Conservation (phyloP, 495 filamentous ascomycete genomes). For the Tuber indicum region DNA sequence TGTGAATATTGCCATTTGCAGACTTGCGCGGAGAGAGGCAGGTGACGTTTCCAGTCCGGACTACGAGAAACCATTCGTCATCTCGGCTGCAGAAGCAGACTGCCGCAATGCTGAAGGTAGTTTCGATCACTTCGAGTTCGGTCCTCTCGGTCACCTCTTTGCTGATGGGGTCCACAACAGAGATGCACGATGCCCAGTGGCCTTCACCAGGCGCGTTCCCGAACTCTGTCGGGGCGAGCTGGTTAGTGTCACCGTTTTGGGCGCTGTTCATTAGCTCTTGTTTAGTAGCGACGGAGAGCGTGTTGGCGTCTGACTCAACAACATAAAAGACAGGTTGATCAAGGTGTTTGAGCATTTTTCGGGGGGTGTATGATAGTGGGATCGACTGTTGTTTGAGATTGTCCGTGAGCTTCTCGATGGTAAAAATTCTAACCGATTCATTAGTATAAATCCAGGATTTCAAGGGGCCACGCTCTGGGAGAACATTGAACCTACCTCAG, state of each 20-base stretch:
- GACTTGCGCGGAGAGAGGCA: constrained; percentile 65
- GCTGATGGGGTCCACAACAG: constrained; percentile 73
- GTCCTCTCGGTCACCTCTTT: constrained; percentile 70
- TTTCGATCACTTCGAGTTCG: constrained; percentile 82
- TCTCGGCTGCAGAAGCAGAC: constrained; percentile 82
- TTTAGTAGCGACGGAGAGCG: constrained; percentile 67
- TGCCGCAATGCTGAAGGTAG: constrained; percentile 74
- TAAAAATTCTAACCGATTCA: constrained; percentile 59
- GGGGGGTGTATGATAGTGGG: constrained; percentile 82
- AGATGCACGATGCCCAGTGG: constrained; percentile 93
- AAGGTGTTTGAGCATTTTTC: constrained; percentile 78
- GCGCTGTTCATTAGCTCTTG: constrained; percentile 61
- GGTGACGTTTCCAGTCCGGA: constrained; percentile 91
- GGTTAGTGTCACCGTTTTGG: constrained; percentile 56
- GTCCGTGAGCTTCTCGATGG: constrained; percentile 75
- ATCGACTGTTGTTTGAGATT: constrained; percentile 85
- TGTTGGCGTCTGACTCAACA: constrained; percentile 87
- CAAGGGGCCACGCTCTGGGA: constrained; percentile 15
- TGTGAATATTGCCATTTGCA: constrained; percentile 76
- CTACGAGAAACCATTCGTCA: constrained; percentile 80
- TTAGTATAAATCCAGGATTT: neutral
- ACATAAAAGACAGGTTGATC: constrained; percentile 86
- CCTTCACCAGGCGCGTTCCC: constrained; percentile 75
- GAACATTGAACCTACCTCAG: constrained; percentile 44
- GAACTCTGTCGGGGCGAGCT: constrained; percentile 73